Evolutionary conservation across 345 rosid genomes (phyloP).

Genomic region (Cardamine resedifolia): DNA sequence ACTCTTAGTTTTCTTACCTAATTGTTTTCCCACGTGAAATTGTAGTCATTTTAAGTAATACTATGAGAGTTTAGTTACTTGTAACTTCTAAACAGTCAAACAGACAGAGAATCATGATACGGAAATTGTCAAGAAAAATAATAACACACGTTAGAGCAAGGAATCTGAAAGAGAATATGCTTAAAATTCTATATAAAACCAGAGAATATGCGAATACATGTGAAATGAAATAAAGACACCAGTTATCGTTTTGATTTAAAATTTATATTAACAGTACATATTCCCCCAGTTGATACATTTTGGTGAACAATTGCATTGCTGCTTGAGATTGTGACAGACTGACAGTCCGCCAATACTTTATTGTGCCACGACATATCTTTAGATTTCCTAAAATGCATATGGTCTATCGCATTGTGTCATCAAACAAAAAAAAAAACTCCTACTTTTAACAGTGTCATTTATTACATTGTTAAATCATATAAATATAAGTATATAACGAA

Average conservation of each 20-base stretch:
- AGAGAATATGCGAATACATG: slow-evolving; percentile 24
- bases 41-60: neutral
- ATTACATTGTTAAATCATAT: neutral
- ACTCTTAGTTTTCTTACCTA: neutral
- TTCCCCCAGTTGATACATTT: slow-evolving; percentile 10
- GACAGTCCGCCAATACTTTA: neutral
- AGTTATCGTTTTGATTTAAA: neutral
- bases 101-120: slow-evolving; percentile 4
- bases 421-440: too few relatives aligned
- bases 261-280: neutral
- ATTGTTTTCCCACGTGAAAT: neutral
- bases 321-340: neutral
- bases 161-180: slow-evolving; percentile 32
- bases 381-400: neutral
- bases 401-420: too few relatives aligned
- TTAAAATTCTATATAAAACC: slow-evolving; percentile 7
- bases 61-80: slow-evolving; percentile 10
- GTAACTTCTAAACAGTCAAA: neutral
- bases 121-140: slow-evolving; percentile 12
- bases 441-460: neutral
- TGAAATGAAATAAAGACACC: neutral
- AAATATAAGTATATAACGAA: too few relatives aligned
- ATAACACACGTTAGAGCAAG: slow-evolving; percentile 16
- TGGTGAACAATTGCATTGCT: too few relatives aligned
- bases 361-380: neutral